phyloP scores from a whole-genome alignment of 2,329 filamentous ascomycete genomes.

The Podosphaera leucotricha region DNA sequence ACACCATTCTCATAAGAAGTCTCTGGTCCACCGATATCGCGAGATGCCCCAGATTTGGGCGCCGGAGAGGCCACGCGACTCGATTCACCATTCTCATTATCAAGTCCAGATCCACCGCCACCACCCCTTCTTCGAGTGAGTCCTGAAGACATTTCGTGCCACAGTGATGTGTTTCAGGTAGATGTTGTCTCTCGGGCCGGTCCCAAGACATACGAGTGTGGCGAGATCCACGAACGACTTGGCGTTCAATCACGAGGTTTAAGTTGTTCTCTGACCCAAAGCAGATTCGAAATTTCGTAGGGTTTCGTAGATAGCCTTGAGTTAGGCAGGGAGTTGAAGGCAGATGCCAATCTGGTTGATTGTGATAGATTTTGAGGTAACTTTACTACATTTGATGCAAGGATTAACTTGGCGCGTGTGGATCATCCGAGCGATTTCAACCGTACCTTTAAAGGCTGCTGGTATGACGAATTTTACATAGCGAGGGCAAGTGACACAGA shows the following conservation, averaged over 20 bases:
- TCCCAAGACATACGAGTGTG: constrained; percentile 9
- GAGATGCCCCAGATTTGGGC: constrained; percentile 34
- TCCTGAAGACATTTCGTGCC: constrained; percentile 23
- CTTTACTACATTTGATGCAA: not conserved
- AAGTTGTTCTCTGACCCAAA: too few relatives aligned
- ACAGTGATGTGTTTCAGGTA: constrained; percentile 6
- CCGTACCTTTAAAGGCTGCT: not conserved
- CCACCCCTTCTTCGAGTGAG: constrained; percentile 43
- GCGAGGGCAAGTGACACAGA: too few relatives aligned
- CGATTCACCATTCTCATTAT: constrained; percentile 36
- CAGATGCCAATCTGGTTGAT: too few relatives aligned
- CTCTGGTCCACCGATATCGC: constrained; percentile 34
- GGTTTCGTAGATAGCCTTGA: too few relatives aligned
- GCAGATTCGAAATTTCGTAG: too few relatives aligned
- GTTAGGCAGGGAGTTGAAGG: too few relatives aligned
- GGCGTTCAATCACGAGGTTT: too few relatives aligned
- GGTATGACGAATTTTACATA: too few relatives aligned
- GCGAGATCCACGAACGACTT: constrained; percentile 1
- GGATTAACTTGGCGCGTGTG: not conserved
- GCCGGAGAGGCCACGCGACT: constrained; percentile 43
- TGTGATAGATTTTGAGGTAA: too few relatives aligned
- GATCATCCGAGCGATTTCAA: constrained; percentile 1
- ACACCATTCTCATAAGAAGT: constrained; percentile 82
- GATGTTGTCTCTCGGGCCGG: constrained; percentile 5
- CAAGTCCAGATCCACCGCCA: constrained; percentile 39